These are phyloP conservation scores for Exserohilum turcica DNA, from an alignment of 2,329 filamentous ascomycete species.

Conservation along the genomic window DNA sequence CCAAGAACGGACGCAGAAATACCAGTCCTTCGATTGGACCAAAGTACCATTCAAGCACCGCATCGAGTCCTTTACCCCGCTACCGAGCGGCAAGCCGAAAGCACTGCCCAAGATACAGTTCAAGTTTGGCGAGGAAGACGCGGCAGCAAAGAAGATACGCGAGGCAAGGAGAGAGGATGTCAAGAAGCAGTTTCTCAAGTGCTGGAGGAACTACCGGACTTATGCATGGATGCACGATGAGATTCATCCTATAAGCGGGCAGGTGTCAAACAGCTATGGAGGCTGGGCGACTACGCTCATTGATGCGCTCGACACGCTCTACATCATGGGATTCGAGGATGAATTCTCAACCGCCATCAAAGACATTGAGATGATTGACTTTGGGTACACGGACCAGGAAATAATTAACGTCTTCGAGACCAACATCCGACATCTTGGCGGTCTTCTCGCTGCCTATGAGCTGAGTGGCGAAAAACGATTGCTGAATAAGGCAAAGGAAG, in stretches of 20 bases:
- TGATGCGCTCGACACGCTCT: slow-evolving; percentile 54
- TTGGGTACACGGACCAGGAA: slow-evolving; percentile 47
- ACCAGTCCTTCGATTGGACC: slow-evolving; percentile 47
- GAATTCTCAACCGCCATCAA: slow-evolving; percentile 54
- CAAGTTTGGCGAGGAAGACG: slow-evolving; percentile 47
- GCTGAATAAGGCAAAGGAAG: slow-evolving; percentile 76
- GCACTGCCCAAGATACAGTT: slow-evolving; percentile 52
- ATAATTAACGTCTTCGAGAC: slow-evolving; percentile 57
- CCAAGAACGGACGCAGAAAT: slow-evolving; percentile 8
- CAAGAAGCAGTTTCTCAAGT: slow-evolving; percentile 50
- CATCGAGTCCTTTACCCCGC: slow-evolving; percentile 39
- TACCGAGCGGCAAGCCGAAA: slow-evolving; percentile 47
- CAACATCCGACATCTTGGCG: slow-evolving; percentile 81
- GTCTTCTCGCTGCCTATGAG: slow-evolving; percentile 84
- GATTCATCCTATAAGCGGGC: slow-evolving; percentile 52
- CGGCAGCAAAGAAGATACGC: slow-evolving; percentile 39
- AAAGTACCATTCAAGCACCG: slow-evolving; percentile 50
- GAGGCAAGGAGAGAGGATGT: slow-evolving; percentile 46
- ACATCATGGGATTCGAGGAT: slow-evolving; percentile 55
- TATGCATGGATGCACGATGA: slow-evolving; percentile 58
- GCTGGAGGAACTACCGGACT: slow-evolving; percentile 52
- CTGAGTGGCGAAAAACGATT: slow-evolving; percentile 75
- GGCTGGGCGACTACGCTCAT: slow-evolving; percentile 56
- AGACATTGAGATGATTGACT: slow-evolving; percentile 52
- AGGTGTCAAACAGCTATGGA: slow-evolving; percentile 50